Conservation (phyloP, 208 protist genomes). For the Trypanosoma caninum region DNA sequence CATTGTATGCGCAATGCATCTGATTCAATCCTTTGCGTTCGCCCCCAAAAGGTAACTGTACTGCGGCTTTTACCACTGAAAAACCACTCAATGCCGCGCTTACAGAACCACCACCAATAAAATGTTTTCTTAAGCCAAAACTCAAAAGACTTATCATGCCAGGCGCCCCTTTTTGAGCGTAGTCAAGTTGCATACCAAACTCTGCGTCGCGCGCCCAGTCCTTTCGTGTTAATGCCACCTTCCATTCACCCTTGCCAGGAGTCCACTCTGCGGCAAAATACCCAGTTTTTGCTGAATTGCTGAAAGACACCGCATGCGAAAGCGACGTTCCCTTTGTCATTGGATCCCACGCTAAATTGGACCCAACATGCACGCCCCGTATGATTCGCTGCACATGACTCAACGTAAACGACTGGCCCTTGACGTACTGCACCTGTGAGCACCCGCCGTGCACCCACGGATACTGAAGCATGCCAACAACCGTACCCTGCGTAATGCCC, state of each 20-base stretch:
- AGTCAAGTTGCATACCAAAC: constrained; percentile 72
- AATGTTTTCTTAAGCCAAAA: constrained; percentile 59
- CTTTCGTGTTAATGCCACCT: constrained; percentile 50
- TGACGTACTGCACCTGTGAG: constrained; percentile 84
- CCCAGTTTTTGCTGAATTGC: constrained; percentile 59
- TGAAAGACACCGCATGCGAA: constrained; percentile 57
- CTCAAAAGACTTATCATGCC: constrained; percentile 62
- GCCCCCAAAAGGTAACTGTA: constrained; percentile 84
- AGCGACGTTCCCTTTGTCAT: constrained; percentile 58
- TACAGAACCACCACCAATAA: constrained; percentile 69
- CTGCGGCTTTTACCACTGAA: constrained; percentile 49
- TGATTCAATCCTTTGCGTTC: constrained; percentile 68
- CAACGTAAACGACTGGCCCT: constrained; percentile 69
- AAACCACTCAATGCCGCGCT: constrained; percentile 56
- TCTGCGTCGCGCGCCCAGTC: constrained; percentile 74
- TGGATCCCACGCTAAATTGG: constrained; percentile 59
- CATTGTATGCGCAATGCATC: constrained; percentile 55
- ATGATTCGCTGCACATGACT: constrained; percentile 82
- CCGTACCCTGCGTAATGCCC: constrained; percentile 71
- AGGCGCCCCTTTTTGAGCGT: constrained; percentile 57
- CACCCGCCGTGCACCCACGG: constrained; percentile 79
- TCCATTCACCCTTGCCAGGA: constrained; percentile 81
- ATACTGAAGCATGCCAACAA: constrained; percentile 87
- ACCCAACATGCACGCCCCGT: constrained; percentile 76
- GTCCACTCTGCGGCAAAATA: constrained; percentile 56